phyloP scores from a whole-genome alignment of 306 rosid species.

The Delonix regia region DNA sequence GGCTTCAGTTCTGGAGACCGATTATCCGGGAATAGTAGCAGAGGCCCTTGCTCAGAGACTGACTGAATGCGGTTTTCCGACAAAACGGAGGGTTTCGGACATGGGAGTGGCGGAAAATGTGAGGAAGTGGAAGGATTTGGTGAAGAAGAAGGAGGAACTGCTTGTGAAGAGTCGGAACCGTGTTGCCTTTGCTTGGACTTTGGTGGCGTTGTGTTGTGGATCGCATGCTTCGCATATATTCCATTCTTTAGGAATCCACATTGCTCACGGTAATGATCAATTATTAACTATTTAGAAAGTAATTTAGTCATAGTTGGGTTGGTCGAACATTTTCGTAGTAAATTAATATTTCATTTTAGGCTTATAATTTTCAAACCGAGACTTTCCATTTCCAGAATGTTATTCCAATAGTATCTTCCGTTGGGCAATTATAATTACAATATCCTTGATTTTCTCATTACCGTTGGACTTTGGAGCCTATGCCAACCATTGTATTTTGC shows the following conservation, averaged over 20 bases:
- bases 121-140: constrained; percentile 89
- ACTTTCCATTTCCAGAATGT: constrained; percentile 3
- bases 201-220: constrained; percentile 94
- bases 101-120: constrained; percentile 84
- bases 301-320: background rate
- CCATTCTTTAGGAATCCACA: constrained; percentile 86
- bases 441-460: background rate
- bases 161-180: constrained; percentile 74
- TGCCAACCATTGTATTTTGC: background rate
- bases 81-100: constrained; percentile 70
- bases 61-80: constrained; percentile 83
- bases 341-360: background rate
- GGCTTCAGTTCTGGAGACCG: constrained; percentile 27
- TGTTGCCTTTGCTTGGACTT: constrained; percentile 90
- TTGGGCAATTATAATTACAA: background rate
- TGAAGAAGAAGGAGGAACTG: constrained; percentile 76
- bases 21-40: constrained; percentile 50
- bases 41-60: constrained; percentile 72
- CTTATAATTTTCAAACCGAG: background rate
- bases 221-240: constrained; percentile 88
- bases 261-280: constrained; percentile 68
- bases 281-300: background rate
- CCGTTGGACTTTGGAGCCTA: background rate
- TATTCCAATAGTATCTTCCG: background rate
- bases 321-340: background rate